phyloP scores from a whole-genome alignment of 2,329 filamentous ascomycete species.

The Rugonectria rugulosa region DNA sequence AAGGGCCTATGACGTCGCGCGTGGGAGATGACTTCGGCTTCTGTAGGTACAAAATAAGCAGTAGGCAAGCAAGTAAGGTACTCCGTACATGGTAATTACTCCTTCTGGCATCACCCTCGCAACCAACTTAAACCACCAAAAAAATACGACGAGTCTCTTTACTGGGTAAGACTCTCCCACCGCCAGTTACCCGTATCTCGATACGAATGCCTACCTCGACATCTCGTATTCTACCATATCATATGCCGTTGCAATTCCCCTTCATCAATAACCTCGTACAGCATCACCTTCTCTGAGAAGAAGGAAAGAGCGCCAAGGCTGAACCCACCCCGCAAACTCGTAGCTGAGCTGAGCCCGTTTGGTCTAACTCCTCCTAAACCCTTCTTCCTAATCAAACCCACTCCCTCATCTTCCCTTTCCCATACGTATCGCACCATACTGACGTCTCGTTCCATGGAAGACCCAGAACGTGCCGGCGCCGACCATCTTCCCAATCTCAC shows the following conservation, averaged over 20 bases:
- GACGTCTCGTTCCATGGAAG: conserved; percentile 34
- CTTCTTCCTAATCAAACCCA: not conserved
- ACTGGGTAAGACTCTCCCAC: not conserved
- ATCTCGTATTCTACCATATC: not conserved
- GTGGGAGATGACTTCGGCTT: not conserved
- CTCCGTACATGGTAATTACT: no score
- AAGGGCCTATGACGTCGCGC: not conserved
- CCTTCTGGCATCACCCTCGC: not conserved
- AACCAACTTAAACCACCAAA: not conserved
- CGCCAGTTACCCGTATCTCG: not conserved
- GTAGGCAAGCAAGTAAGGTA: no score
- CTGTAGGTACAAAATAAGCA: no score
- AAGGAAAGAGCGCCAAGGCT: not conserved
- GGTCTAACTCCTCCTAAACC: not conserved
- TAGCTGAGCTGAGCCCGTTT: not conserved
- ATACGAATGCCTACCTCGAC: not conserved
- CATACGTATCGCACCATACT: conserved; percentile 28
- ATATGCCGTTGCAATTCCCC: no score
- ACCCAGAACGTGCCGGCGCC: conserved; percentile 19
- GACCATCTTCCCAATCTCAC: conserved; percentile 4
- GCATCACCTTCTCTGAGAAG: not conserved
- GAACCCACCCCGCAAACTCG: not conserved
- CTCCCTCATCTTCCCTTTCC: no score
- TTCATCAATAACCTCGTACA: no score
- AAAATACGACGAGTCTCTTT: not conserved